Conservation (phyloP, 1,284 basidiomycete genomes). For the Meira nashicola region DNA sequence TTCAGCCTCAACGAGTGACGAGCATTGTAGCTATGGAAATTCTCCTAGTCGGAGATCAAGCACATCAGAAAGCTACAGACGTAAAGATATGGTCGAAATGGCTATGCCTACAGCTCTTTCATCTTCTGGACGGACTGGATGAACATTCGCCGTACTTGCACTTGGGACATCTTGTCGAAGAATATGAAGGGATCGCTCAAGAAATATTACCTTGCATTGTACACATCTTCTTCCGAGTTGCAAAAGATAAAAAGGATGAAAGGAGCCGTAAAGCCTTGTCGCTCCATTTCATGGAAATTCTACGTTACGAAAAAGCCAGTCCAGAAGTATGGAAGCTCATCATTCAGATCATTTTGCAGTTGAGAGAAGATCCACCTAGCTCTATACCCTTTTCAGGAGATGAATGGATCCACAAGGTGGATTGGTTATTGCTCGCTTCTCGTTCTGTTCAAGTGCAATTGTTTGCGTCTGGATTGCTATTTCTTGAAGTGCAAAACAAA, state of each 20-base stretch:
- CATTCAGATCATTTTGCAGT: conserved; percentile 72
- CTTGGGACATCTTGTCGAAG: conserved; percentile 61
- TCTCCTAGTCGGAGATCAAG: conserved; percentile 22
- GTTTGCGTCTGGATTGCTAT: conserved; percentile 82
- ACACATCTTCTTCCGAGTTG: conserved; percentile 57
- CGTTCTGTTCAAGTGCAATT: conserved; percentile 73
- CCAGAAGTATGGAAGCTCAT: conserved; percentile 63
- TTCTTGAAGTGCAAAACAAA: conserved; percentile 68
- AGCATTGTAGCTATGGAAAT: not conserved
- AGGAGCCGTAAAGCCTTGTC: not conserved
- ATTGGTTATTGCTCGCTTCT: conserved; percentile 67
- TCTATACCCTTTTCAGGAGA: conserved; percentile 60
- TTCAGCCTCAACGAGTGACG: not conserved
- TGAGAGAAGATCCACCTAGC: conserved; percentile 61
- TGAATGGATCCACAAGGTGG: conserved; percentile 71
- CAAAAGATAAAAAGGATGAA: not conserved
- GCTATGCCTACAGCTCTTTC: conserved; percentile 63
- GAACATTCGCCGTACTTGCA: conserved; percentile 67
- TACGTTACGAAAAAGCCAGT: conserved; percentile 57
- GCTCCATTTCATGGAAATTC: conserved; percentile 55
- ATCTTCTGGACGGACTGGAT: conserved; percentile 57
- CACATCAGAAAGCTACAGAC: conserved; percentile 48
- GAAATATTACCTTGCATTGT: conserved; percentile 70
- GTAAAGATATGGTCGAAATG: conserved; percentile 66
- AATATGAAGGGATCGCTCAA: conserved; percentile 63